Evolutionary conservation across 2,329 filamentous ascomycete species (phyloP).

Genomic region (Phyllosticta citriasiana): DNA sequence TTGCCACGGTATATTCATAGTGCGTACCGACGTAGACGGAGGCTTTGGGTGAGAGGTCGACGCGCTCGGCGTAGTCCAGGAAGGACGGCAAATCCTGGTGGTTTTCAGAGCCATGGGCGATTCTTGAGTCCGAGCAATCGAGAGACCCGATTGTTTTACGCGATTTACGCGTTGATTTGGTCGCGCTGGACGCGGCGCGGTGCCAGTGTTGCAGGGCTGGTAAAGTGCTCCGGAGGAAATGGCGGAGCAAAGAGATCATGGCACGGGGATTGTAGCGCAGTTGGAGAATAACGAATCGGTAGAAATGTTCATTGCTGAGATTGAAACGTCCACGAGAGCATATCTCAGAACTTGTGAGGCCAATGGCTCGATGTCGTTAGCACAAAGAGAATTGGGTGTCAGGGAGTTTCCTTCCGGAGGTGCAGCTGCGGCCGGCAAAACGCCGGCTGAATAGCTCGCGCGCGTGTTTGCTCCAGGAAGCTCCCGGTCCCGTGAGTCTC

Average conservation of each 20-base stretch:
- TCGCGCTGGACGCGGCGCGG: neutral
- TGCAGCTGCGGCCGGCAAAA: neutral
- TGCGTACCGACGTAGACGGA: slow-evolving; percentile 61
- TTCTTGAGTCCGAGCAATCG: neutral
- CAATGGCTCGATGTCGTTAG: neutral
- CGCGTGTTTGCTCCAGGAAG: too few species aligned
- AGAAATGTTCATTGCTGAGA: neutral
- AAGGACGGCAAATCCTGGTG: slow-evolving; percentile 59
- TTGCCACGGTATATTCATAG: slow-evolving; percentile 63
- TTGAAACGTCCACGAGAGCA: neutral
- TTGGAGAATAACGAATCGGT: neutral
- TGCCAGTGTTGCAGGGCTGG: neutral
- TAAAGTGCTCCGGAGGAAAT: neutral
- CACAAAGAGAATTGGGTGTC: neutral
- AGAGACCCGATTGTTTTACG: neutral
- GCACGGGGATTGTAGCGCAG: neutral
- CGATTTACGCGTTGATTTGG: neutral
- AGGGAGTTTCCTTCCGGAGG: neutral
- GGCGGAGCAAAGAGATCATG: slow-evolving; percentile 5
- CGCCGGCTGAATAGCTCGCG: neutral
- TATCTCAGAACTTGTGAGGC: neutral
- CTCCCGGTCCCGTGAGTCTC: too few species aligned
- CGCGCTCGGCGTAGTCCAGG: slow-evolving; percentile 50
- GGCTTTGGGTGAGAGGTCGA: slow-evolving; percentile 44
- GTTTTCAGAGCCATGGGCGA: slow-evolving; percentile 26